These are phyloP conservation scores for Schizophyllum amplum DNA, from an alignment of 1,284 basidiomycete species.

Conservation along the genomic window DNA sequence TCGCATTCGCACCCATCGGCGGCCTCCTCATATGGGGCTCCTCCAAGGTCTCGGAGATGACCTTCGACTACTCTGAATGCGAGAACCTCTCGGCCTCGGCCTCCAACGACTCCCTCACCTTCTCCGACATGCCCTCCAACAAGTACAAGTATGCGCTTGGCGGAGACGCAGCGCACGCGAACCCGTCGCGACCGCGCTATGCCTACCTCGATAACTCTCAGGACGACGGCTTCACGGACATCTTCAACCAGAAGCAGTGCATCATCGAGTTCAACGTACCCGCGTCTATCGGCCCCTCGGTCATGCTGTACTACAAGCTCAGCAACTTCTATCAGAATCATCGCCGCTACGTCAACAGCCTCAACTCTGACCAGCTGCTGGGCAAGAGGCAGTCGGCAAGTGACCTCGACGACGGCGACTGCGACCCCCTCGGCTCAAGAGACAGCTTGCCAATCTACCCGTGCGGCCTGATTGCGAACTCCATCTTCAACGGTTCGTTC, in stretches of 20 bases:
- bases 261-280: conserved; percentile 79
- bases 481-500: conserved; percentile 85
- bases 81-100: conserved; percentile 53
- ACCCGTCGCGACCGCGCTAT: conserved; percentile 47
- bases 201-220: conserved; percentile 54
- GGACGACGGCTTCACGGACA: conserved; percentile 33
- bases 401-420: conserved; percentile 8
- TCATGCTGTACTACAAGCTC: conserved; percentile 96
- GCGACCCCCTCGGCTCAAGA: conserved; percentile 62
- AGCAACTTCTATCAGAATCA: conserved; percentile 99
- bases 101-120: conserved; percentile 27
- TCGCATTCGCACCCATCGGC: conserved; percentile 95
- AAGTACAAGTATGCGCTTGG: conserved; percentile 67
- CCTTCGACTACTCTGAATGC: conserved; percentile 93
- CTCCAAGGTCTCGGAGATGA: conserved; percentile 83
- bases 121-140: conserved; percentile 49
- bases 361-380: conserved; percentile 80
- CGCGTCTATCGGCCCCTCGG: conserved; percentile 63
- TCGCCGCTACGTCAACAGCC: conserved; percentile 92
- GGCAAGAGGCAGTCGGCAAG: conserved; percentile 48
- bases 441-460: conserved; percentile 72
- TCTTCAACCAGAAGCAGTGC: conserved; percentile 45
- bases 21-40: conserved; percentile 88
- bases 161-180: background rate
- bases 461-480: conserved; percentile 97